Evolutionary conservation across 1,139 yeast genomes (phyloP).

Genomic region (Cylindricascospora bacillispora): DNA sequence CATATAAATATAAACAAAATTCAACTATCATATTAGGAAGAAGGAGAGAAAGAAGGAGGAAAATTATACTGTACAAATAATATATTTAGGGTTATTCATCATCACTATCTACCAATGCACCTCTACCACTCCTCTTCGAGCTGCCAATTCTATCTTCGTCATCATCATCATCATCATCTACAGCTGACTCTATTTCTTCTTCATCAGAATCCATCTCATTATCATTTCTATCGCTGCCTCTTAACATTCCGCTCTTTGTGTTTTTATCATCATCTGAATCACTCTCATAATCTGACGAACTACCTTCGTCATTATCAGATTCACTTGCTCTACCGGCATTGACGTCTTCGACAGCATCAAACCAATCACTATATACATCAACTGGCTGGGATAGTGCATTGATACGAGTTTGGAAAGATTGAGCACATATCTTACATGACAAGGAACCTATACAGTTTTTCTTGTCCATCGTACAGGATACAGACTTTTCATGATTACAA

Average conservation of each 20-base stretch:
- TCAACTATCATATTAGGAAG: too few species aligned
- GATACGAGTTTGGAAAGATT: conserved; percentile 80
- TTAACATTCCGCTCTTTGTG: conserved; percentile 13
- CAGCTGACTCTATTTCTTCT: conserved; percentile 22
- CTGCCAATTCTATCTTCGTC: conserved; percentile 22
- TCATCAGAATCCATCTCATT: conserved; percentile 23
- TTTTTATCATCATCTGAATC: conserved; percentile 16
- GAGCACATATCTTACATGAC: conserved; percentile 90
- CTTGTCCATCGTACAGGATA: conserved; percentile 78
- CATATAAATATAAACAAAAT: too few species aligned
- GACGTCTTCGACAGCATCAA: conserved; percentile 95
- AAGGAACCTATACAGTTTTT: conserved; percentile 75
- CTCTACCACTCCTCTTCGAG: conserved; percentile 16
- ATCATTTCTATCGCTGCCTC: conserved; percentile 23
- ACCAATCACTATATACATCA: conserved; percentile 96
- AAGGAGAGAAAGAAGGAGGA: too few species aligned
- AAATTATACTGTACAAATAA: neutral
- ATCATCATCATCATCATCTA: too few species aligned
- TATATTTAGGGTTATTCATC: conserved; percentile 10
- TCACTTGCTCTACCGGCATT: conserved; percentile 47
- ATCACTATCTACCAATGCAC: conserved; percentile 22
- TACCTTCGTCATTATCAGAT: conserved; percentile 21
- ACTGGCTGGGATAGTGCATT: conserved; percentile 57
- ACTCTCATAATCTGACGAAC: conserved; percentile 23
- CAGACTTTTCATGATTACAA: conserved; percentile 92